phyloP scores from a whole-genome alignment of 441 rosid genomes.

The Erodium moschatum region DNA sequence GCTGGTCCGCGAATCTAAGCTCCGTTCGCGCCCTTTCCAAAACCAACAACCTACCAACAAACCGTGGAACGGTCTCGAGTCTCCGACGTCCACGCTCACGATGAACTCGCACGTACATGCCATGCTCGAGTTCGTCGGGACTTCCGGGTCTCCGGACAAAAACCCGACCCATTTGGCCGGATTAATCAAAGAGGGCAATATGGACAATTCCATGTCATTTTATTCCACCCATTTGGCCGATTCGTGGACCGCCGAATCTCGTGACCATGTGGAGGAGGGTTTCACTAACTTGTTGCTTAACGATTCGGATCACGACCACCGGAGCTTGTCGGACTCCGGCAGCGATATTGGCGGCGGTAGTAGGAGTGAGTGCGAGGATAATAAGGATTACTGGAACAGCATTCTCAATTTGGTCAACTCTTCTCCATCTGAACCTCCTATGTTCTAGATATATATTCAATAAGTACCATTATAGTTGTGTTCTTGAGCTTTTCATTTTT shows the following conservation, averaged over 20 bases:
- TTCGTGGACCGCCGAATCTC: too few species aligned
- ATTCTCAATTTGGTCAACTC: slow-evolving; percentile 89
- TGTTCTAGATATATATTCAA: too few species aligned
- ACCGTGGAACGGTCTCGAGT: slow-evolving; percentile 34
- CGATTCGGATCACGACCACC: slow-evolving; percentile 31
- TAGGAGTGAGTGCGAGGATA: slow-evolving; percentile 47
- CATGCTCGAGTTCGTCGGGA: slow-evolving; percentile 44
- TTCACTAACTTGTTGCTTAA: slow-evolving; percentile 64
- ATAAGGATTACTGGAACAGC: slow-evolving; percentile 91
- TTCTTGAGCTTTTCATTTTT: not conserved
- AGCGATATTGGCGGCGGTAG: slow-evolving; percentile 25
- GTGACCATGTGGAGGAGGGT: slow-evolving; percentile 41
- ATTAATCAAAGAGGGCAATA: too few species aligned
- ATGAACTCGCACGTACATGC: slow-evolving; percentile 22
- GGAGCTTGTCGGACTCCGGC: slow-evolving; percentile 37
- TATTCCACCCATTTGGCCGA: too few species aligned
- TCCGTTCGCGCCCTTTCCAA: slow-evolving; percentile 44
- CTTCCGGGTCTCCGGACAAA: slow-evolving; percentile 41
- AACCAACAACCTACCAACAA: slow-evolving; percentile 4
- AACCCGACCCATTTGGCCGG: too few species aligned
- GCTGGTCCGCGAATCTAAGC: slow-evolving; percentile 72
- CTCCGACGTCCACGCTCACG: slow-evolving; percentile 58
- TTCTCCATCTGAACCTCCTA: slow-evolving; percentile 65
- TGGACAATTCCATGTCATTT: too few species aligned
- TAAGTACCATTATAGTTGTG: too few species aligned